These are phyloP conservation scores for Candida silvicultrix DNA, from an alignment of 805 yeast species.

Conservation along the genomic window DNA sequence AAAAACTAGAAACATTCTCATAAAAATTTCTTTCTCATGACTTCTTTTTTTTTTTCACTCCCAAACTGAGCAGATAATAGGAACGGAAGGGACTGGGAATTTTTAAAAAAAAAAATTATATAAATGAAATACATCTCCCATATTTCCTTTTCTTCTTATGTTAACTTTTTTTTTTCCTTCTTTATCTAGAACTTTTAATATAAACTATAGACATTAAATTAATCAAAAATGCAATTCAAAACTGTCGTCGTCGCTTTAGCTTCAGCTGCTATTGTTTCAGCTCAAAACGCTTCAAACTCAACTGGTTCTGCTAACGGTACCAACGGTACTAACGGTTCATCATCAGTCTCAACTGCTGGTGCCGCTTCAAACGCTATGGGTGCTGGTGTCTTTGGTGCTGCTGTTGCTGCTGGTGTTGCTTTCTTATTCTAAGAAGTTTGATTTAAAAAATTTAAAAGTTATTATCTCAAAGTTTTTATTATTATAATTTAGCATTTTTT, in stretches of 20 bases:
- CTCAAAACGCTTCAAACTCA: conserved; percentile 44
- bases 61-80: too few relatives aligned
- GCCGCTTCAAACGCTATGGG: conserved; percentile 51
- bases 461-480: neutral
- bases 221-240: conserved; percentile 60
- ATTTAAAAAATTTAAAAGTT: neutral
- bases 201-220: conserved; percentile 7
- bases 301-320: conserved; percentile 26
- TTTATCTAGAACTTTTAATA: neutral
- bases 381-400: conserved; percentile 77
- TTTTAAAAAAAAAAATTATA: neutral
- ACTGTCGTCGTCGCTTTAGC: conserved; percentile 63
- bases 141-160: neutral
- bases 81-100: neutral
- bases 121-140: neutral
- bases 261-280: conserved; percentile 63
- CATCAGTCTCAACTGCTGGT: neutral
- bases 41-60: too few relatives aligned
- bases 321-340: neutral
- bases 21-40: neutral
- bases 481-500: neutral
- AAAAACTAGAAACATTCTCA: neutral
- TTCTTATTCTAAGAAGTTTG: conserved; percentile 34
- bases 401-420: conserved; percentile 77
- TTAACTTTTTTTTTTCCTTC: neutral